Percentiles rank a stretch among this genome's conserved stretches.
These are phyloP conservation scores for Septoria petroselini DNA, from an alignment of 2,329 filamentous ascomycete genomes.

Conservation along the genomic window DNA sequence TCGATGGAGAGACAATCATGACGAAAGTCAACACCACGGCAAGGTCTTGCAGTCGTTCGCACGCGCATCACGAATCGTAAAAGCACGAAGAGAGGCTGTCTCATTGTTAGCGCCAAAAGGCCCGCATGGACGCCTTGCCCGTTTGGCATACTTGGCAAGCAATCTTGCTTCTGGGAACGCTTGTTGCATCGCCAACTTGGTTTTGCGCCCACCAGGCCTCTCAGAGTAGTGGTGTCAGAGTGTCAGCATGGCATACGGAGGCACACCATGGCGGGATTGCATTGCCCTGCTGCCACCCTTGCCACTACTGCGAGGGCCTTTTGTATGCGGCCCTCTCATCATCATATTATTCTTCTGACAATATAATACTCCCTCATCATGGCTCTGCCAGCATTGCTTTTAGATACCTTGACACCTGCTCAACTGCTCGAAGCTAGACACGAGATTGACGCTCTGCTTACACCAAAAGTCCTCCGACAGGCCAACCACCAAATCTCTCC, in stretches of 20 bases:
- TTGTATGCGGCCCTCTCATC: constrained; percentile 9
- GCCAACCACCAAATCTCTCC: constrained; percentile 20
- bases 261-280: constrained; percentile 12
- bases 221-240: too few species aligned
- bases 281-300: constrained; percentile 11
- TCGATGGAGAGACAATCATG: too few species aligned
- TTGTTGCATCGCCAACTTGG: constrained; percentile 10
- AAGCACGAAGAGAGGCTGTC: too few species aligned
- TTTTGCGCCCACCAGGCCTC: constrained; percentile 15
- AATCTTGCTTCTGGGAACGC: constrained; percentile 13
- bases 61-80: too few species aligned
- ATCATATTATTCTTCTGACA: too few species aligned
- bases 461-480: constrained; percentile 8
- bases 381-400: constrained; percentile 7
- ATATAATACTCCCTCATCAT: constrained; percentile 5
- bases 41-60: too few species aligned
- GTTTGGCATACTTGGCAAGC: constrained; percentile 10
- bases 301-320: constrained; percentile 4
- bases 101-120: too few species aligned
- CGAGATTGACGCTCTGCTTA: constrained; percentile 16
- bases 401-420: constrained; percentile 11
- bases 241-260: constrained; percentile 19
- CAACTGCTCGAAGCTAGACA: constrained; percentile 15
- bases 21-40: too few species aligned
- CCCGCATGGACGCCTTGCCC: too few species aligned